phyloP scores from a whole-genome alignment of 192 early-diverging fungal species.

The Phlyctochytrium bullatum region DNA sequence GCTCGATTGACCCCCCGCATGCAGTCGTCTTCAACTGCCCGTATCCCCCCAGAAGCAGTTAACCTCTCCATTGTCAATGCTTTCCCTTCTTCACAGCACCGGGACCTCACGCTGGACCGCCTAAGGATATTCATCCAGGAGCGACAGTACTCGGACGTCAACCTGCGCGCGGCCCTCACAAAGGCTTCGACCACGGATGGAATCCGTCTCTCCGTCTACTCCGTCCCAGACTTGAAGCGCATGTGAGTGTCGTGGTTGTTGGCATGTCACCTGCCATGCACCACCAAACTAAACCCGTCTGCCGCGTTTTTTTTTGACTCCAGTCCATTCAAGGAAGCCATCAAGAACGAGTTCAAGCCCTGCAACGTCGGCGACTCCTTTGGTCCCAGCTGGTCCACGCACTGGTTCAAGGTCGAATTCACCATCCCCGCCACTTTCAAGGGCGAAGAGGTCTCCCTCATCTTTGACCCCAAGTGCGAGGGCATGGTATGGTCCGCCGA shows the following conservation, averaged over 20 bases:
- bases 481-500: slow-evolving; percentile 84
- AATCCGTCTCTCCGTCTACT: slow-evolving; percentile 42
- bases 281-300: too few species aligned
- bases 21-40: too few species aligned
- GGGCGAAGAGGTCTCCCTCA: slow-evolving; percentile 76
- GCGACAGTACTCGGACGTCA: slow-evolving; percentile 65
- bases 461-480: slow-evolving; percentile 87
- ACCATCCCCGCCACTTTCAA: slow-evolving; percentile 66
- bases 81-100: too few species aligned
- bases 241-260: slow-evolving; percentile 38
- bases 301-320: background rate
- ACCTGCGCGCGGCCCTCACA: slow-evolving; percentile 52
- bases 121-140: slow-evolving; percentile 67
- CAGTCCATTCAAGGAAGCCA: slow-evolving; percentile 74
- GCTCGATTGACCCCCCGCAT: too few species aligned
- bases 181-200: slow-evolving; percentile 15
- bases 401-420: slow-evolving; percentile 59
- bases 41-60: too few species aligned
- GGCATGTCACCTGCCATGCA: too few species aligned
- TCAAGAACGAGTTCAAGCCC: slow-evolving; percentile 64
- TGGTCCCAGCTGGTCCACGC: slow-evolving; percentile 71
- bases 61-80: too few species aligned
- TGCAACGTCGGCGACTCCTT: slow-evolving; percentile 71
- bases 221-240: slow-evolving; percentile 67
- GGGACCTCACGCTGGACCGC: slow-evolving; percentile 71